phyloP scores from a whole-genome alignment of 2,329 filamentous ascomycete genomes.

The Pseudocercospora musae region DNA sequence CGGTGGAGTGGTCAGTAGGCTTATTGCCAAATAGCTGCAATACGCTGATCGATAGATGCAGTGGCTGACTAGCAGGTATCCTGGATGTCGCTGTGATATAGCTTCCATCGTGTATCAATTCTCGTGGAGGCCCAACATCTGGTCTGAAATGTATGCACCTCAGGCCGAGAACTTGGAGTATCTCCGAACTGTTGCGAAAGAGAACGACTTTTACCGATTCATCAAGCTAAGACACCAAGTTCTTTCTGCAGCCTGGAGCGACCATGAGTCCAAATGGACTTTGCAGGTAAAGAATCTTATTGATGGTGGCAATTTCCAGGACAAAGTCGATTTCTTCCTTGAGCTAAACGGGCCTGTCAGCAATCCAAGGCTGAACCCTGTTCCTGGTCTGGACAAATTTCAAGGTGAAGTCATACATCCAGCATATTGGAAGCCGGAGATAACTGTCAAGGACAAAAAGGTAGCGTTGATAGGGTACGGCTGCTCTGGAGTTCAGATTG shows the following conservation, averaged over 20 bases:
- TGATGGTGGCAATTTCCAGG: slow-evolving; percentile 9
- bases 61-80: slow-evolving; percentile 38
- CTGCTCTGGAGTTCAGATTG: slow-evolving; percentile 23
- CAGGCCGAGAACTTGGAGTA: slow-evolving; percentile 23
- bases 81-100: slow-evolving; percentile 36
- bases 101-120: slow-evolving; percentile 35
- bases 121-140: slow-evolving; percentile 31
- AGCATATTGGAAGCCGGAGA: slow-evolving; percentile 8
- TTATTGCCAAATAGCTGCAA: neutral
- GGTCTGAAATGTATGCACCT: slow-evolving; percentile 25
- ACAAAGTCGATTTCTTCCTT: slow-evolving; percentile 23
- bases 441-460: slow-evolving; percentile 11
- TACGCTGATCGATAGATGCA: slow-evolving; percentile 10
- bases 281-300: slow-evolving; percentile 16
- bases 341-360: slow-evolving; percentile 25
- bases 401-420: slow-evolving; percentile 16
- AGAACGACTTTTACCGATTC: slow-evolving; percentile 22
- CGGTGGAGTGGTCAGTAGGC: slow-evolving; percentile 30
- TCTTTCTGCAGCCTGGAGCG: slow-evolving; percentile 16
- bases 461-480: slow-evolving; percentile 20
- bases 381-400: slow-evolving; percentile 15
- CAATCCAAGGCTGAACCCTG: slow-evolving; percentile 10
- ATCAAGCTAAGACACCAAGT: slow-evolving; percentile 22
- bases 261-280: slow-evolving; percentile 19
- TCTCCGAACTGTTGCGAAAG: slow-evolving; percentile 18